These are phyloP conservation scores for Penicillium sp. DNA, from an alignment of 2,329 filamentous ascomycete genomes.

Conservation along the genomic window DNA sequence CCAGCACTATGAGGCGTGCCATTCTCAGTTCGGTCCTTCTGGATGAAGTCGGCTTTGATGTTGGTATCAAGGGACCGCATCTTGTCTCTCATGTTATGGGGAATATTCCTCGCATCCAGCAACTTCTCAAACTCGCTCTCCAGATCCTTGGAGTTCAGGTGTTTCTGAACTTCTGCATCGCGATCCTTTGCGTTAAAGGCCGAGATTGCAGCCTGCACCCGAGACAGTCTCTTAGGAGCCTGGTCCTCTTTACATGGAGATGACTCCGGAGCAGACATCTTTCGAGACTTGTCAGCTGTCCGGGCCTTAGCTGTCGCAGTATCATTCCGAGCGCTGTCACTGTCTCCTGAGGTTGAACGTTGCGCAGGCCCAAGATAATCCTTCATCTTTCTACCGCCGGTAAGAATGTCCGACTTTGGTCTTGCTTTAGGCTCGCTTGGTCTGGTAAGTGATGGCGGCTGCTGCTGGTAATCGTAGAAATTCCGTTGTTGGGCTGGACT, in stretches of 20 bases:
- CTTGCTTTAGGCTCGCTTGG: constrained; percentile 43
- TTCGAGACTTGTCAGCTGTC: constrained; percentile 23
- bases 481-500: constrained; percentile 62
- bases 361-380: constrained; percentile 31
- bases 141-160: constrained; percentile 52
- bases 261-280: constrained; percentile 33
- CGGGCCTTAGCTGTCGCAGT: constrained; percentile 18
- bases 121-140: constrained; percentile 64
- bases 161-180: constrained; percentile 44
- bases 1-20: constrained; percentile 48
- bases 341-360: constrained; percentile 26
- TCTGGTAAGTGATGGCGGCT: constrained; percentile 42
- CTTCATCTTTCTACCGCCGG: constrained; percentile 41
- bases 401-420: constrained; percentile 53
- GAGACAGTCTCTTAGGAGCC: constrained; percentile 49
- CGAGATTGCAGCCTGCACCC: constrained; percentile 65
- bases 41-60: constrained; percentile 94
- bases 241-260: constrained; percentile 28
- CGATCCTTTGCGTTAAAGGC: constrained; percentile 57
- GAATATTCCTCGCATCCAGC: constrained; percentile 83
- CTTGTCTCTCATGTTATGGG: constrained; percentile 88
- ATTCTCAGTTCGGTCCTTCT: constrained; percentile 77
- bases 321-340: constrained; percentile 7
- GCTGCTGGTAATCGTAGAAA: constrained; percentile 55
- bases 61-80: constrained; percentile 86